Percentiles rank a stretch among this genome's conserved stretches.
Evolutionary conservation across 1,284 basidiomycete species (phyloP).

Genomic region (Ceratobasidium sp.): DNA sequence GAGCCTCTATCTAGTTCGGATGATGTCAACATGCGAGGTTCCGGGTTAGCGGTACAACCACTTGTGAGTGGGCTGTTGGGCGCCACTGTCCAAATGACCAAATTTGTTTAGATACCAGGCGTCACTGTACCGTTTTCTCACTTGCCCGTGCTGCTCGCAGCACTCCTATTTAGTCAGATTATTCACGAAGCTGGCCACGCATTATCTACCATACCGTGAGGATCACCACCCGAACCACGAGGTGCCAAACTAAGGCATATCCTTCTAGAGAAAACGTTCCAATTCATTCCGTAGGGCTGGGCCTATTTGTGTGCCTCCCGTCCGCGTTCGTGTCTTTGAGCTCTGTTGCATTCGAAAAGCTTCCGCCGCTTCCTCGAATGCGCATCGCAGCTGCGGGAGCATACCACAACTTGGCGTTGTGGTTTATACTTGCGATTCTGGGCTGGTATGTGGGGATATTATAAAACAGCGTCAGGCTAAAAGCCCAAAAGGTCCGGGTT

Average conservation of each 20-base stretch:
- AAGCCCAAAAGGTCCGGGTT: conserved; percentile 27
- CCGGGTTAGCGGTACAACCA: conserved; percentile 39
- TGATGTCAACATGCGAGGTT: conserved; percentile 8
- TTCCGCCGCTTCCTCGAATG: conserved; percentile 62
- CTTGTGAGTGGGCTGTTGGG: neutral
- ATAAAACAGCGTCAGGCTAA: neutral
- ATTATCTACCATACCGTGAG: conserved; percentile 74
- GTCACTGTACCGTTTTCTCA: conserved; percentile 77
- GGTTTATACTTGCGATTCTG: conserved; percentile 58
- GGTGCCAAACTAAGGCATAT: conserved; percentile 1
- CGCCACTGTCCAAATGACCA: conserved; percentile 41
- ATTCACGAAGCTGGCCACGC: conserved; percentile 81
- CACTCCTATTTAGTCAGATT: conserved; percentile 70
- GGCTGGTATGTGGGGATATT: conserved; percentile 49
- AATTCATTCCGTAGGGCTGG: conserved; percentile 69
- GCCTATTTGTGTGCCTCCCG: conserved; percentile 70
- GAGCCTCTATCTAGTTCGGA: conserved; percentile 28
- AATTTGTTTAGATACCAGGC: conserved; percentile 72
- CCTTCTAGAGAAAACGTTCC: conserved; percentile 67
- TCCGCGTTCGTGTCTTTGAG: conserved; percentile 78
- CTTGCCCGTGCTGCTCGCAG: conserved; percentile 69
- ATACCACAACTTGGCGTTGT: conserved; percentile 74
- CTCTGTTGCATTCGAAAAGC: conserved; percentile 57
- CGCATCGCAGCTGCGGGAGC: conserved; percentile 75
- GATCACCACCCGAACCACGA: conserved; percentile 28